phyloP scores from a whole-genome alignment of 129 eudicot species.

The Pittosporum tobira region DNA sequence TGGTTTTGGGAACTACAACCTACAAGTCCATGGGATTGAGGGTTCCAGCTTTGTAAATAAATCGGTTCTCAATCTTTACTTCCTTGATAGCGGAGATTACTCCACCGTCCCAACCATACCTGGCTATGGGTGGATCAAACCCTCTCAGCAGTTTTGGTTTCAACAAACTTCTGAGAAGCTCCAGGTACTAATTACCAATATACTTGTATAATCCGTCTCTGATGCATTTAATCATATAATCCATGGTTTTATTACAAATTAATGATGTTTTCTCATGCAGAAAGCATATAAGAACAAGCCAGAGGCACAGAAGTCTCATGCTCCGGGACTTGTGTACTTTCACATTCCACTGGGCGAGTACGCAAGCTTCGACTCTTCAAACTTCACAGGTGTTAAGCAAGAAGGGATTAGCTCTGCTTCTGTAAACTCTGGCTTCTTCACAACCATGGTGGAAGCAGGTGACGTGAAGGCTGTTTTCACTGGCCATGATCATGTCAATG shows the following conservation, averaged over 20 bases:
- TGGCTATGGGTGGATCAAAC: conserved; percentile 94
- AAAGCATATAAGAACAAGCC: conserved; percentile 34
- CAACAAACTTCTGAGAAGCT: conserved; percentile 50
- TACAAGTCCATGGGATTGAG: conserved; percentile 65
- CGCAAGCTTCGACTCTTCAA: conserved; percentile 55
- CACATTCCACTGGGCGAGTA: conserved; percentile 89
- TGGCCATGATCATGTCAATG: conserved; percentile 90
- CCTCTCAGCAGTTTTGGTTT: conserved; percentile 90
- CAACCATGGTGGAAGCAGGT: conserved; percentile 59
- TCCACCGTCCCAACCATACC: conserved; percentile 67
- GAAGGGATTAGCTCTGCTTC: conserved; percentile 83
- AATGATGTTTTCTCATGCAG: conserved; percentile 24
- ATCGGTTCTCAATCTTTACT: conserved; percentile 68
- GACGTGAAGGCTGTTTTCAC: conserved; percentile 84
- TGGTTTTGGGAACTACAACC: conserved; percentile 88
- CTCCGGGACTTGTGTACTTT: conserved; percentile 79
- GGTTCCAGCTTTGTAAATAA: conserved; percentile 40
- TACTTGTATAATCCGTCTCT: background rate
- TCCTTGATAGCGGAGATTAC: conserved; percentile 92
- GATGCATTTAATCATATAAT: background rate
- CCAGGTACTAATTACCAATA: conserved; percentile 28
- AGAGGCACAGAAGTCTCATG: conserved; percentile 34
- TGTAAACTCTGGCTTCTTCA: conserved; percentile 74
- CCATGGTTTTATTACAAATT: background rate
- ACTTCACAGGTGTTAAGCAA: conserved; percentile 71